phyloP scores from a whole-genome alignment of 495 filamentous ascomycete genomes.

The Talaromyces proteolyticus region DNA sequence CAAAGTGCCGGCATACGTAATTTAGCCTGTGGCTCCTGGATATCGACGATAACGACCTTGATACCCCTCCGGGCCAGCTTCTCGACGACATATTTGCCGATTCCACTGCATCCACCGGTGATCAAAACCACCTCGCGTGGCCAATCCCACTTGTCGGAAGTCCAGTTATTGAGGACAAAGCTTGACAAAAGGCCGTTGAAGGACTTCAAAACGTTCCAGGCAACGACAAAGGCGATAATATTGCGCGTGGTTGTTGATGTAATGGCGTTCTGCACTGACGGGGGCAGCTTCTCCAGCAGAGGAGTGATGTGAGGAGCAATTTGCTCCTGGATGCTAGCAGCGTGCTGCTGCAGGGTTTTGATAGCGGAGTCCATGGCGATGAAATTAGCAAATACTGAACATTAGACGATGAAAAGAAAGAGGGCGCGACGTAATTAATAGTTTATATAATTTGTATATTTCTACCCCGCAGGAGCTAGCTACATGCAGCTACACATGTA shows the following conservation, averaged over 20 bases:
- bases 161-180: constrained; percentile 45
- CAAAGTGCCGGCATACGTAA: constrained; percentile 15
- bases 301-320: neutral
- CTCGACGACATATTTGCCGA: constrained; percentile 45
- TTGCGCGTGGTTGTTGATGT: constrained; percentile 12
- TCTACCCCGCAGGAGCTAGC: neutral
- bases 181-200: constrained; percentile 34
- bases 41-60: constrained; percentile 47
- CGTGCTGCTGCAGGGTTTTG: neutral
- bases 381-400: too few species aligned
- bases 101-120: constrained; percentile 53
- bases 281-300: neutral
- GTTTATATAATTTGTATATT: too few species aligned
- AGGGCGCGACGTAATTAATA: too few species aligned
- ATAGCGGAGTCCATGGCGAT: neutral
- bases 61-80: constrained; percentile 40
- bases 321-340: neutral
- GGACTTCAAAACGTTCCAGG: constrained; percentile 30
- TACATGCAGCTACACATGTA: neutral
- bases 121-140: constrained; percentile 50
- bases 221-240: constrained; percentile 18
- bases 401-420: too few species aligned
- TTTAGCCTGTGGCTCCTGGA: constrained; percentile 26
- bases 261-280: neutral
- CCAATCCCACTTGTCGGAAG: constrained; percentile 30